phyloP scores from a whole-genome alignment of 805 yeast genomes.

The Candida chauliodis region DNA sequence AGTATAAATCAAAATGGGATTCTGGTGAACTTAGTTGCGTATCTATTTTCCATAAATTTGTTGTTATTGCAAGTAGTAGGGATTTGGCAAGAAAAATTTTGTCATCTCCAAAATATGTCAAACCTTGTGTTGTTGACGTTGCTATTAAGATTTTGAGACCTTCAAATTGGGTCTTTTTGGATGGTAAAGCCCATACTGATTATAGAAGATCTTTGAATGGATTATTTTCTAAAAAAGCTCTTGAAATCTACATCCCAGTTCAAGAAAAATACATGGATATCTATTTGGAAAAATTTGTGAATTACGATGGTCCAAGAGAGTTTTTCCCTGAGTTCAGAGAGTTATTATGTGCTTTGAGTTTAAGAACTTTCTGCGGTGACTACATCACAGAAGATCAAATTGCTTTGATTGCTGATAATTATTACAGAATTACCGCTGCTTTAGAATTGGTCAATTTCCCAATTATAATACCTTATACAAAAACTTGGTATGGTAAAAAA shows the following conservation, averaged over 20 bases:
- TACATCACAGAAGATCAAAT: constrained; percentile 92
- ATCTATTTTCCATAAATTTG: constrained; percentile 96
- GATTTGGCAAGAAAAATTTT: constrained; percentile 86
- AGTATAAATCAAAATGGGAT: constrained; percentile 88
- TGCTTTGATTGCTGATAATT: constrained; percentile 84
- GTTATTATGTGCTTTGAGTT: constrained; percentile 88
- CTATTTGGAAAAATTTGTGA: constrained; percentile 68
- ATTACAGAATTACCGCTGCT: constrained; percentile 90
- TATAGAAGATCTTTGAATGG: constrained; percentile 90
- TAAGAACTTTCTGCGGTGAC: constrained; percentile 93
- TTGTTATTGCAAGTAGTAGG: constrained; percentile 85
- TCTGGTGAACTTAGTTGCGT: constrained; percentile 95
- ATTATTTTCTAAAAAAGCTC: constrained; percentile 78
- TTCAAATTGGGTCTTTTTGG: constrained; percentile 95
- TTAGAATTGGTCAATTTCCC: constrained; percentile 97
- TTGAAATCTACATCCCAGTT: constrained; percentile 78
- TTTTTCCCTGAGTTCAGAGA: constrained; percentile 95
- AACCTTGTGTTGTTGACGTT: constrained; percentile 98
- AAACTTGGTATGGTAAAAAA: constrained; percentile 95
- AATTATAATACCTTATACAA: constrained; percentile 90
- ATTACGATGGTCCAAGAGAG: constrained; percentile 60
- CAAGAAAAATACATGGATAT: constrained; percentile 82
- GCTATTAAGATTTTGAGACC: constrained; percentile 93
- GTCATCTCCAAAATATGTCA: constrained; percentile 80
- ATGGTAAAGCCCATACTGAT: constrained; percentile 93